phyloP scores from a whole-genome alignment of 345 rosid genomes.

The Gossypium herbaceum region DNA sequence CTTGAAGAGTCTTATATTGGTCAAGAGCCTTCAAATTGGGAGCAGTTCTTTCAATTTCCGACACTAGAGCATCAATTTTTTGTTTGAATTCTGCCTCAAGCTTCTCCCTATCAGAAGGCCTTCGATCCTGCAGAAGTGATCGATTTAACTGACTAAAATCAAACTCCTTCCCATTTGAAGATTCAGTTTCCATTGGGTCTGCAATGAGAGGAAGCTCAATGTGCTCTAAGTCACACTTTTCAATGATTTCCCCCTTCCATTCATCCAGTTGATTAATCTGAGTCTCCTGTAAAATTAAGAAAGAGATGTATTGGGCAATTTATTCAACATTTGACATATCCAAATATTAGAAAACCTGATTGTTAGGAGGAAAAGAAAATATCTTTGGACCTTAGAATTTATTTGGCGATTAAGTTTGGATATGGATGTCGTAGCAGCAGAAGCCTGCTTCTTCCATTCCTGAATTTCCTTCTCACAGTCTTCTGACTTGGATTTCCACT shows the following conservation, averaged over 20 bases:
- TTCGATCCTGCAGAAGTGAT: conserved; percentile 65
- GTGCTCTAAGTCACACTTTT: conserved; percentile 81
- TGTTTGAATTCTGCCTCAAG: conserved; percentile 69
- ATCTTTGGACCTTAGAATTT: conserved; percentile 55
- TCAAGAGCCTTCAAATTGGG: conserved; percentile 95
- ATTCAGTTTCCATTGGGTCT: conserved; percentile 76
- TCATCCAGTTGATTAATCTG: conserved; percentile 68
- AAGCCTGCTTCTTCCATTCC: conserved; percentile 84
- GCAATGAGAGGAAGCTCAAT: conserved; percentile 62
- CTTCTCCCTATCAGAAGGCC: conserved; percentile 76
- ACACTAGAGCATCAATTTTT: conserved; percentile 59
- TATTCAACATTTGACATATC: background rate
- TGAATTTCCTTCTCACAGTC: conserved; percentile 85
- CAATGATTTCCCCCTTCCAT: conserved; percentile 66
- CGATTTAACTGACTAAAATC: conserved; percentile 81
- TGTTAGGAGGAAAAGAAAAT: background rate
- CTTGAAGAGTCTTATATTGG: conserved; percentile 80
- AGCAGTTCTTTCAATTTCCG: conserved; percentile 88
- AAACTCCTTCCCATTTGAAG: conserved; percentile 48
- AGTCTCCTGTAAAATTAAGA: conserved; percentile 51
- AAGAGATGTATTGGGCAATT: conserved; percentile 11
- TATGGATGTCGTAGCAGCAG: conserved; percentile 71
- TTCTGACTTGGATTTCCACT: conserved; percentile 81
- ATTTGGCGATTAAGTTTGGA: conserved; percentile 79
- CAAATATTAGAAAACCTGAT: conserved; percentile 7